phyloP scores from a whole-genome alignment of 2,329 filamentous ascomycete genomes.

The Fusarium sp. region DNA sequence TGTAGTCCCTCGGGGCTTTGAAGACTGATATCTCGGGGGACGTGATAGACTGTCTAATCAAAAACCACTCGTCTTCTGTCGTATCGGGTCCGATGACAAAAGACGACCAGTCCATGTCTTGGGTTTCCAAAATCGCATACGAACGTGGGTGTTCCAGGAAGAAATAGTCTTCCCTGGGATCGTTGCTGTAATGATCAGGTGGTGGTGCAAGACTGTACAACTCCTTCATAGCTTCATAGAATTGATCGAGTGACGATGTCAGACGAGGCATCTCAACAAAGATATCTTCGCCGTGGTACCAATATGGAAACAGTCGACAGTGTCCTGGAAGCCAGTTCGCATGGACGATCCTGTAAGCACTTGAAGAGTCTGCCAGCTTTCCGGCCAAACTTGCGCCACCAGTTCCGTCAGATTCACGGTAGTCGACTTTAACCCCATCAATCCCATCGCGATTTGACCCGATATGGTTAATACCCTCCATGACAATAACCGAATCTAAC shows the following conservation, averaged over 20 bases:
- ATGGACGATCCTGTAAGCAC: not conserved
- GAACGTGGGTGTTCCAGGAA: constrained; percentile 29
- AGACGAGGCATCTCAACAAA: constrained; percentile 22
- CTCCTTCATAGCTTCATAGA: not conserved
- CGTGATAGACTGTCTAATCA: constrained; percentile 38
- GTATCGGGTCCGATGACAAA: constrained; percentile 33
- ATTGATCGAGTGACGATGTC: not conserved
- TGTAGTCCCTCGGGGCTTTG: not conserved
- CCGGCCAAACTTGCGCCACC: not conserved
- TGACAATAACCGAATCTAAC: constrained; percentile 8
- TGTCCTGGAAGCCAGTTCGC: constrained; percentile 4
- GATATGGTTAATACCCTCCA: not conserved
- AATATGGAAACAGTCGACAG: constrained; percentile 18
- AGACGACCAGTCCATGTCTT: constrained; percentile 13
- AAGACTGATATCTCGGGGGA: constrained; percentile 21
- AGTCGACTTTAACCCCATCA: not conserved
- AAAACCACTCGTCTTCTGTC: constrained; percentile 40
- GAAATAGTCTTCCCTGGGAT: not conserved
- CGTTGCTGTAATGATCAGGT: not conserved
- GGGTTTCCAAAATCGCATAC: not conserved
- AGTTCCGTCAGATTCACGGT: not conserved
- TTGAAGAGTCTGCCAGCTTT: not conserved
- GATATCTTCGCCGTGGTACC: not conserved
- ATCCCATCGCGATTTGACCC: not conserved
- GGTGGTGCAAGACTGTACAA: not conserved